Conservation (phyloP, 352 stramenopile genomes). For the Pythium brassicae region DNA sequence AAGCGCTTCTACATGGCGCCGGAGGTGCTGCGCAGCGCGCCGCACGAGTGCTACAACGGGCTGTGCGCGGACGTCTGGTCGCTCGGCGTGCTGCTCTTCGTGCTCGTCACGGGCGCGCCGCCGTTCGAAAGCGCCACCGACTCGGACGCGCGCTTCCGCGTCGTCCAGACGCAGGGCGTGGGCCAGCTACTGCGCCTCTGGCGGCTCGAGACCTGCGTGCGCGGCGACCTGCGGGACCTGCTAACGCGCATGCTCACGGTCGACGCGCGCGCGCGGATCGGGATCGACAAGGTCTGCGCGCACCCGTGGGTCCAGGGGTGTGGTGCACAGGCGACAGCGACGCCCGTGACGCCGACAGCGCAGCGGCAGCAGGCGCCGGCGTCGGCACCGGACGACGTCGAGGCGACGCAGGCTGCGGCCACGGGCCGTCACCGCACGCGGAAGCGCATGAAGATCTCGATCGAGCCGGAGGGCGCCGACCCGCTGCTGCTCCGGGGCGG, state of each 20-base stretch:
- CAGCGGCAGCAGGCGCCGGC: too few relatives aligned
- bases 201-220: constrained; percentile 29
- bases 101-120: constrained; percentile 47
- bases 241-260: constrained; percentile 33
- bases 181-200: constrained; percentile 30
- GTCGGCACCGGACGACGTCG: too few relatives aligned
- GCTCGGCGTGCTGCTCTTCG: constrained; percentile 60
- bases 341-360: neutral
- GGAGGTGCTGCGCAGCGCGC: constrained; percentile 31
- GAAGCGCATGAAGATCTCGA: constrained; percentile 14
- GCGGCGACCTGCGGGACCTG: constrained; percentile 27
- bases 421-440: neutral
- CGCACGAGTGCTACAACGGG: constrained; percentile 30
- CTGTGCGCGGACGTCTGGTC: constrained; percentile 61
- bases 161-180: constrained; percentile 37
- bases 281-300: constrained; percentile 29
- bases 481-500: neutral
- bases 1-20: constrained; percentile 70
- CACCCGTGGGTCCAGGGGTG: constrained; percentile 34
- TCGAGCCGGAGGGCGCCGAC: neutral
- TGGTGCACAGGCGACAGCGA: neutral
- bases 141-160: constrained; percentile 45
- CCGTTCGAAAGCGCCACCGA: constrained; percentile 43
- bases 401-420: too few relatives aligned
- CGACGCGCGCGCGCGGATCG: constrained; percentile 24